phyloP scores from a whole-genome alignment of 2,329 filamentous ascomycete genomes.

The Trichothecium roseum region DNA sequence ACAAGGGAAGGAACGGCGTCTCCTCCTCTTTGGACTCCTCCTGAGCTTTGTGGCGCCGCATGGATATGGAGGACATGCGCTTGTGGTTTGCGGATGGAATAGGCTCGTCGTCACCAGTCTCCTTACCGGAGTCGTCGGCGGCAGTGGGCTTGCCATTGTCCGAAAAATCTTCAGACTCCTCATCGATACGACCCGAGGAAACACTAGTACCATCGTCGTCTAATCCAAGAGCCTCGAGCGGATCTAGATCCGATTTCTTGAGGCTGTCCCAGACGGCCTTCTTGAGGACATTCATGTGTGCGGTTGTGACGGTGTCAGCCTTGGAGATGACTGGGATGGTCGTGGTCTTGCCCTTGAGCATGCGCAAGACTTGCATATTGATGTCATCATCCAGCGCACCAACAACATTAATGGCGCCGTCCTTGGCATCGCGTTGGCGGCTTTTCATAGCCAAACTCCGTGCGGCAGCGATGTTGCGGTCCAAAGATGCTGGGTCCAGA shows the following conservation, averaged over 20 bases:
- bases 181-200: constrained; percentile 41
- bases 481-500: constrained; percentile 77
- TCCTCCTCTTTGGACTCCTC: constrained; percentile 40
- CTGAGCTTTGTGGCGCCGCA: constrained; percentile 33
- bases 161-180: constrained; percentile 37
- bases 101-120: constrained; percentile 22
- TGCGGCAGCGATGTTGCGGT: constrained; percentile 65
- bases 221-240: constrained; percentile 74
- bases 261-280: constrained; percentile 82
- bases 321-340: constrained; percentile 95
- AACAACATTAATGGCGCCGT: constrained; percentile 46
- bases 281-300: constrained; percentile 89
- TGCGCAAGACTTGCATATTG: constrained; percentile 81
- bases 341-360: constrained; percentile 84
- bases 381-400: constrained; percentile 78
- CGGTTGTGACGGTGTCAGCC: constrained; percentile 90
- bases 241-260: constrained; percentile 77
- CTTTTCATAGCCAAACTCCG: constrained; percentile 29
- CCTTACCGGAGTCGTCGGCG: constrained; percentile 8
- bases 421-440: constrained; percentile 31
- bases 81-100: constrained; percentile 30
- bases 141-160: constrained; percentile 17
- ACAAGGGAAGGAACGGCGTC: constrained; percentile 71
- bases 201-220: constrained; percentile 58
- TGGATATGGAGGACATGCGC: constrained; percentile 34